These are phyloP conservation scores for Hydnomerulius pinastri DNA, from an alignment of 768 basidiomycete genomes.

Conservation along the genomic window DNA sequence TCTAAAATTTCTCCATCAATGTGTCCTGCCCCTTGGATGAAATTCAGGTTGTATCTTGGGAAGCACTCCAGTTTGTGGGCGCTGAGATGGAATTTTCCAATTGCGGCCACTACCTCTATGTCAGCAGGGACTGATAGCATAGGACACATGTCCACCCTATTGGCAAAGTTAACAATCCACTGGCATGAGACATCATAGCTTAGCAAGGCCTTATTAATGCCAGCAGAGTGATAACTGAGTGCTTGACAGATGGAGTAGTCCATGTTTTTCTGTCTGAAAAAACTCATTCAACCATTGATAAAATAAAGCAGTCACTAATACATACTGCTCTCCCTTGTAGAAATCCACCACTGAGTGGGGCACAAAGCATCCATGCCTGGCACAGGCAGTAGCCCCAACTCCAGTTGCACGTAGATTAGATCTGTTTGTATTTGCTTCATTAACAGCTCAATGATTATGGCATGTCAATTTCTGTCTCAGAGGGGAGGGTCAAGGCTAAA, in stretches of 20 bases:
- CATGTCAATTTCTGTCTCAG: too few relatives aligned
- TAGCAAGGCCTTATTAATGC: slow-evolving; percentile 4
- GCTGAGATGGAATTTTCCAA: slow-evolving; percentile 34
- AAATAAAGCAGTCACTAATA: neutral
- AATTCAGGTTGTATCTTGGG: slow-evolving; percentile 24
- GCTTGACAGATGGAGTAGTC: slow-evolving; percentile 28
- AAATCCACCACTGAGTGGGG: slow-evolving; percentile 34
- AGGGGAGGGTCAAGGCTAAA: too few relatives aligned
- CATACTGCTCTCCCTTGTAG: slow-evolving; percentile 29
- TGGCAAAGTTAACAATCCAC: slow-evolving; percentile 20
- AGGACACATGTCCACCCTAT: neutral
- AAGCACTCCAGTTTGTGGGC: slow-evolving; percentile 29
- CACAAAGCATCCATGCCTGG: slow-evolving; percentile 32
- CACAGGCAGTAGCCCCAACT: slow-evolving; percentile 33
- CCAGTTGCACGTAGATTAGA: too few relatives aligned
- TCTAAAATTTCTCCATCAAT: slow-evolving; percentile 38
- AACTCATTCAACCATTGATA: neutral
- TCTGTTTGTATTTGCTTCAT: too few relatives aligned
- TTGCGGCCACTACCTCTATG: slow-evolving; percentile 12
- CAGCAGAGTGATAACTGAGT: slow-evolving; percentile 5
- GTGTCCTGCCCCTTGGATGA: slow-evolving; percentile 29
- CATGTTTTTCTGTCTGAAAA: slow-evolving; percentile 28
- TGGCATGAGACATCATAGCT: slow-evolving; percentile 36
- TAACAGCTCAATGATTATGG: too few relatives aligned
- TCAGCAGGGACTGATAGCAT: neutral